These are phyloP conservation scores for Goniomonas avonlea DNA, from an alignment of 78 protist species.

Conservation along the genomic window DNA sequence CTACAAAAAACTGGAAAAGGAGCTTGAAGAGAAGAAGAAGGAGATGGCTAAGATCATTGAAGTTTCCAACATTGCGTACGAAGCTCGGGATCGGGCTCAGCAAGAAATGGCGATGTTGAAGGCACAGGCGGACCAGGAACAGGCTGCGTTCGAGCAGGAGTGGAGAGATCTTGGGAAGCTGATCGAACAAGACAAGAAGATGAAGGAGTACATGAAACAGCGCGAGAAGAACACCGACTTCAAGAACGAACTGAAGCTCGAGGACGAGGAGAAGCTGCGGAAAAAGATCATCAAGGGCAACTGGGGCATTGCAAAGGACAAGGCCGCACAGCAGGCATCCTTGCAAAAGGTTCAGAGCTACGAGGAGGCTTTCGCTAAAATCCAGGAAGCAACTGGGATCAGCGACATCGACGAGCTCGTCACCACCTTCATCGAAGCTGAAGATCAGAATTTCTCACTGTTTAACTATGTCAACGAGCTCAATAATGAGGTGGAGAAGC, in stretches of 20 bases:
- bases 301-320: slow-evolving; percentile 20
- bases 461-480: slow-evolving; percentile 66
- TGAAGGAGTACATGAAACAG: slow-evolving; percentile 11
- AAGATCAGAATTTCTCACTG: slow-evolving; percentile 64
- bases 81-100: slow-evolving; percentile 42
- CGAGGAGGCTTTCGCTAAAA: slow-evolving; percentile 63
- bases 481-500: slow-evolving; percentile 47
- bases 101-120: slow-evolving; percentile 8
- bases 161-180: slow-evolving; percentile 30
- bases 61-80: slow-evolving; percentile 55
- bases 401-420: slow-evolving; percentile 56
- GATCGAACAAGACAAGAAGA: slow-evolving; percentile 24
- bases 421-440: slow-evolving; percentile 41
- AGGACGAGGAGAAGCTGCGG: slow-evolving; percentile 6
- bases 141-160: slow-evolving; percentile 7
- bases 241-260: not conserved
- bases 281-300: not conserved
- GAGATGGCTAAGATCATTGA: slow-evolving; percentile 55
- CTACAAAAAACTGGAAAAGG: slow-evolving; percentile 54
- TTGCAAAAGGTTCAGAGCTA: slow-evolving; percentile 36
- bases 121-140: slow-evolving; percentile 31
- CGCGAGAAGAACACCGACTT: slow-evolving; percentile 8
- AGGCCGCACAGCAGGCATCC: slow-evolving; percentile 15
- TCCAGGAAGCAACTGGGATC: slow-evolving; percentile 66
- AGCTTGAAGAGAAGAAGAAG: slow-evolving; percentile 43